phyloP scores from a whole-genome alignment of 129 eudicot genomes.

The Sambucus nigra region DNA sequence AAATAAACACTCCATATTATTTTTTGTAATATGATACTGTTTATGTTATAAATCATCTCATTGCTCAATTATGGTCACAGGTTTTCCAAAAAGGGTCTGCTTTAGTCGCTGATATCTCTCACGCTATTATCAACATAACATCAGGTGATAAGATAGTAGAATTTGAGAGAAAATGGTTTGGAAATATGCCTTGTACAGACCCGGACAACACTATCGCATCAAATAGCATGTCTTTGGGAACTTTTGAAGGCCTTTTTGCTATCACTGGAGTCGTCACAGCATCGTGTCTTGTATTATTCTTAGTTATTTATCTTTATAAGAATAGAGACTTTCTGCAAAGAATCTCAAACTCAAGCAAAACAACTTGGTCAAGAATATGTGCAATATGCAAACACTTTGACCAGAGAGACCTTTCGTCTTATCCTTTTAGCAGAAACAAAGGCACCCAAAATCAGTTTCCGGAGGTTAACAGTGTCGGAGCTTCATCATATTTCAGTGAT shows the following conservation, averaged over 20 bases:
- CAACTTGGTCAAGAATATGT: background rate
- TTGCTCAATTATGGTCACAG: background rate
- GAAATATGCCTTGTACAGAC: background rate
- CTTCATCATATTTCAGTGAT: background rate
- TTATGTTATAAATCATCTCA: no score
- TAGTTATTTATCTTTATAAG: slow-evolving; percentile 5
- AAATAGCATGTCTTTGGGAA: slow-evolving; percentile 1
- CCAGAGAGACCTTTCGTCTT: slow-evolving; percentile 2
- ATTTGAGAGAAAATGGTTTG: background rate
- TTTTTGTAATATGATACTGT: no score
- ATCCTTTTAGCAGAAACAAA: background rate
- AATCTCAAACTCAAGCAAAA: background rate
- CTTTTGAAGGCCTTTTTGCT: slow-evolving; percentile 10
- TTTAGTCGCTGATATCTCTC: slow-evolving; percentile 11
- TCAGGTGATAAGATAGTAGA: slow-evolving; percentile 3
- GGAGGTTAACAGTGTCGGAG: background rate
- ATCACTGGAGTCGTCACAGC: slow-evolving; percentile 15
- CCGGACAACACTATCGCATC: background rate
- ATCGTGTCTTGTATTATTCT: slow-evolving; percentile 5
- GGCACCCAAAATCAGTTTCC: background rate
- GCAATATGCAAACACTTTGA: slow-evolving; percentile 9
- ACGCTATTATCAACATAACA: background rate
- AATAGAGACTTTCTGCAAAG: slow-evolving; percentile 4
- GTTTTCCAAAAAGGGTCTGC: slow-evolving; percentile 13
- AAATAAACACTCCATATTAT: no score